Base-by-base conservation (phyloP, 352 stramenopile species). In the Pythium periplocum region DNA sequence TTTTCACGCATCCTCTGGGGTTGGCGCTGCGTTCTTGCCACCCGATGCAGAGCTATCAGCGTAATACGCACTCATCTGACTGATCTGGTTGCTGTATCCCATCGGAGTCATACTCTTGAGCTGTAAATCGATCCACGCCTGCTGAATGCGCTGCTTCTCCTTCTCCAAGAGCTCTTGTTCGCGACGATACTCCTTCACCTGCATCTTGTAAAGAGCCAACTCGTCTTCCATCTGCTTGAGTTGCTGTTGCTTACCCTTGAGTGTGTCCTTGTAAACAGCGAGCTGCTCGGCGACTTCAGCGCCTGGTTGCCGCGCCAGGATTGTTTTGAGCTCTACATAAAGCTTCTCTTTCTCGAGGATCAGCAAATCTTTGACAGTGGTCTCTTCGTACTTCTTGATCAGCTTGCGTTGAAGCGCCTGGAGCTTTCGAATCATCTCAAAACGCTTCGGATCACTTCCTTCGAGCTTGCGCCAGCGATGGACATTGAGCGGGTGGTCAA, bases 141-240 rank as follows among this genome's bases (percentile, higher is more conserved):
- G 69, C 57, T 86, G 71, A n/a, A 93, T 59, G 17, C 67, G 54
- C 4, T 76, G 64, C 42, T 83, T 81, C 48, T 95, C 69, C 30
- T 63, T 70, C 42, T 89, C 78, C 6, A 92, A 64, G 51, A 74
- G 62, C 46, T 71, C 64, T 41, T 85, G 58, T 6, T 95, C 81
- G 51, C 73, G 69, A 1, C 80, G 73, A 59, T 92, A 95, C 46
- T 87, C 77, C 44, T 86, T 76, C 30, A 96, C 86, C 56, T 97
- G 85, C 66, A 94, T 81, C 63, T 96, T 96, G 72, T 97, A 97
- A 82, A 98, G 93, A 17, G 79, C 70, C 33, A 97, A 79, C 59
- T 98, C 90, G n/a, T 84, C 68, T 39, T 95, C 84, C 83, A 98
- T 96, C 33, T 80, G 57, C 51, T 75, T 78, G 70, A 90, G 86